These are phyloP conservation scores for Nematodospora valgi DNA, from an alignment of 805 yeast species.

Conservation along the genomic window DNA sequence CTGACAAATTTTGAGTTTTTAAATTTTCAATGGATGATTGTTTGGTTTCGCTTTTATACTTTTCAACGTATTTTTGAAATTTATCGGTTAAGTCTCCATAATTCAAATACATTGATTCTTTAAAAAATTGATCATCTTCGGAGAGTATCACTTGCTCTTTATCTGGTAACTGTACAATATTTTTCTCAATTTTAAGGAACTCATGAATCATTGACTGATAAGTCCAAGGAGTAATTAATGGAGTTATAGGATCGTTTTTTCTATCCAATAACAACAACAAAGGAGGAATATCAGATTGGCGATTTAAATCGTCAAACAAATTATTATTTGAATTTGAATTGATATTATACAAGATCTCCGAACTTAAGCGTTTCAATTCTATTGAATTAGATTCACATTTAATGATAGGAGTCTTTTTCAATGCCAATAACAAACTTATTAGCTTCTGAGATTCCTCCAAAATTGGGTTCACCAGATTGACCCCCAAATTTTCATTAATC, in stretches of 20 bases:
- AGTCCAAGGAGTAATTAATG: slow-evolving; percentile 93
- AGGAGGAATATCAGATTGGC: slow-evolving; percentile 64
- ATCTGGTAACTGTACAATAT: slow-evolving; percentile 65
- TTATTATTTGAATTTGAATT: slow-evolving; percentile 51
- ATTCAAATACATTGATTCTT: slow-evolving; percentile 79
- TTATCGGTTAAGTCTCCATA: slow-evolving; percentile 93
- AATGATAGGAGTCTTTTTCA: slow-evolving; percentile 75
- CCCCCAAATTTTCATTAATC: slow-evolving; percentile 13
- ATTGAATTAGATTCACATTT: slow-evolving; percentile 73
- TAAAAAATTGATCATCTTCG: slow-evolving; percentile 73
- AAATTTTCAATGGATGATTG: slow-evolving; percentile 56
- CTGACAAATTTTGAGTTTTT: slow-evolving; percentile 66
- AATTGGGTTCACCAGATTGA: slow-evolving; percentile 18
- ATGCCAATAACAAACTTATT: slow-evolving; percentile 59
- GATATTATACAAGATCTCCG: slow-evolving; percentile 57
- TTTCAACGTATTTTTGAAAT: slow-evolving; percentile 78
- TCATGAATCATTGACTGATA: slow-evolving; percentile 98
- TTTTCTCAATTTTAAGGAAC: slow-evolving; percentile 75
- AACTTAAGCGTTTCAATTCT: slow-evolving; percentile 61
- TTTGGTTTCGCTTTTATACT: slow-evolving; percentile 77
- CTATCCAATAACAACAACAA: slow-evolving; percentile 76
- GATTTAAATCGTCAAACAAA: slow-evolving; percentile 63
- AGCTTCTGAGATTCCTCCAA: slow-evolving; percentile 39
- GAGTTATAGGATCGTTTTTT: slow-evolving; percentile 88
- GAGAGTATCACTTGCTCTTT: slow-evolving; percentile 49